Evolutionary conservation across 1,284 basidiomycete species (phyloP), one percentile per base, ranked within the genome.

Genomic region (Apiotrichum veenhuisii): DNA sequence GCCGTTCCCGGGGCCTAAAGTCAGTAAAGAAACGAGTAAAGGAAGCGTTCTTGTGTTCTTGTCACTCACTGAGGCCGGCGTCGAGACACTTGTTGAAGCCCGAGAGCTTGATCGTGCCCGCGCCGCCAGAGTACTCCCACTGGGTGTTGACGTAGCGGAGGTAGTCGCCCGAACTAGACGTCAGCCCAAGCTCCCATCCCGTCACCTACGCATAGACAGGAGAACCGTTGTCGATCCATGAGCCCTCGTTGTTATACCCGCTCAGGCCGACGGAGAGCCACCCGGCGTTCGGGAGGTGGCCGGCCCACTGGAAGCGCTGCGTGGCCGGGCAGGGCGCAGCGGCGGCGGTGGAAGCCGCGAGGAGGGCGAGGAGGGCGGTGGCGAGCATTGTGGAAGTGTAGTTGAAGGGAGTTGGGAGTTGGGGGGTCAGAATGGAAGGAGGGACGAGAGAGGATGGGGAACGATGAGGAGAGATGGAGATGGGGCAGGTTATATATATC

Each of bases 1-100:
- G 17, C 61, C 67, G 54, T 64, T 59, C 18, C 34, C 49, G 14
- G 63, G 53, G 55, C 4, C 42, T 43, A 22, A n/a, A 15, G 17
- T 38, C 14, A 38, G 37, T 22, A 10, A 20, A 3, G 40, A 20
- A 11, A 4, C 10, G n/a, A 12, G 20, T 1, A 20, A 11, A 20
- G 11, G 2, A 10, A 22, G 8, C 17, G 37, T 15, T 15, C n/a
- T 22, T 37, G 36, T 5, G 5, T 18, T 8, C 8, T 7, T 3
- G n/a, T 2, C 33, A 40, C 47, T 40, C 47, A 49, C 47, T 27
- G 14, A 38, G 25, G 1, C 47, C 47, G 23, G 47, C 47, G 15
- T 49, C 47, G 25, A 49, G 36, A n/a, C 47, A 49, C 36, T 49
- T 49, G 47, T 49, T 38, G 37, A 23, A 36, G 23, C 27, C 27